Evolutionary conservation across 1,284 basidiomycete species (phyloP).

Genomic region (Microbotryum lychnidis-dioicae): DNA sequence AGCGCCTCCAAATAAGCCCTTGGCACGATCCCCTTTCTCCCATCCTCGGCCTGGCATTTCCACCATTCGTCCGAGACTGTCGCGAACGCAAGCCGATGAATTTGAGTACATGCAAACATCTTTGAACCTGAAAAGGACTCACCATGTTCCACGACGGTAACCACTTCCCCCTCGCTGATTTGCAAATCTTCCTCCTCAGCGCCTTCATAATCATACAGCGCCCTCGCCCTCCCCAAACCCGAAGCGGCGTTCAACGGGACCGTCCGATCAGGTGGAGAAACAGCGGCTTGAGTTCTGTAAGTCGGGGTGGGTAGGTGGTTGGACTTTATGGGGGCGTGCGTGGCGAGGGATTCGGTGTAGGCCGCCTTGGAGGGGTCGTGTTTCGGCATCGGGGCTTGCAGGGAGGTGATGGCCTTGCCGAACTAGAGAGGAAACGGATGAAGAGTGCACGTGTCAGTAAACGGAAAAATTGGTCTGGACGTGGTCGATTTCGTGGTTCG

Average conservation of each 20-base stretch:
- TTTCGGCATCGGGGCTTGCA: slow-evolving; percentile 13
- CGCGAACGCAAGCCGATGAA: neutral
- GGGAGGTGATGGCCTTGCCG: slow-evolving; percentile 13
- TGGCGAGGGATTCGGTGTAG: slow-evolving; percentile 9
- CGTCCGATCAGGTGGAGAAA: neutral
- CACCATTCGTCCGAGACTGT: slow-evolving; percentile 23
- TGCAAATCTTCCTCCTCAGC: slow-evolving; percentile 11
- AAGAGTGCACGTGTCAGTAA: no score
- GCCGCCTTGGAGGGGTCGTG: slow-evolving; percentile 11
- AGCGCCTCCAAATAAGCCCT: neutral
- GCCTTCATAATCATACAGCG: slow-evolving; percentile 23
- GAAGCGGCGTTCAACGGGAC: neutral
- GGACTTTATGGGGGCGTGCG: neutral
- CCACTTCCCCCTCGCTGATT: slow-evolving; percentile 9
- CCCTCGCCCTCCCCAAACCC: neutral
- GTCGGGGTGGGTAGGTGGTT: neutral
- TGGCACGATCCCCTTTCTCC: slow-evolving; percentile 13
- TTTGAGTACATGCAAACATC: neutral
- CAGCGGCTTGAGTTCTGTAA: neutral
- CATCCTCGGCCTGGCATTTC: slow-evolving; percentile 7
- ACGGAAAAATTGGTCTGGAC: neutral
- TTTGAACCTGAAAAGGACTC: no score
- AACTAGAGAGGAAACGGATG: slow-evolving; percentile 4
- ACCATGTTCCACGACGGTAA: slow-evolving; percentile 8
- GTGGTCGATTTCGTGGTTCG: no score